Evolutionary conservation across 257 asterid genomes (phyloP), one percentile per base, ranked within the genome.

Genomic region (Gentiana macrophylla): DNA sequence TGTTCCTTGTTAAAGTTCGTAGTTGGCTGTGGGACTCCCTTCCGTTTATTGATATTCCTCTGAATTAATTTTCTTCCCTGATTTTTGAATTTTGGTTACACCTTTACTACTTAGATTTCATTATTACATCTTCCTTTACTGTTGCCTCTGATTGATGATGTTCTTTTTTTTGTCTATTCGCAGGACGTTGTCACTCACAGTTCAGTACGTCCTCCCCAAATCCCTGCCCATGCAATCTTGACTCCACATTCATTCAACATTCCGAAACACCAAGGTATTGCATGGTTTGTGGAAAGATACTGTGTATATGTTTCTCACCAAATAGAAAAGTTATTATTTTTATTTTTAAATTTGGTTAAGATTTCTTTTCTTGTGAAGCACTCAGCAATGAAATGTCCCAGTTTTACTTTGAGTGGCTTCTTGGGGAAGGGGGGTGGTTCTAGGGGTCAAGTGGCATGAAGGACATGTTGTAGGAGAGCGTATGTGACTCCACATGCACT

Each of bases 191-290:
- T 62, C 57, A 8, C 61, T 47, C 93, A 75, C 74, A 67, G 54
- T 75, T 71, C 75, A n/a, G 70, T 75, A 11, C 88, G 79, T 64
- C 74, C 76, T 66, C 72, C 94, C 67, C 77, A 89, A 63, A 74
- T 72, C 63, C 60, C 84, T 58, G 13, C 84, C 50, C 78, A 77
- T 48, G 83, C 95, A 65, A 38, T 50, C 35, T 55, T 83, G 46
- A 63, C 74, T 62, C 84, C 81, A 45, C 79, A 77, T 68, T 87
- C 73, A 61, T 35, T 69, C 67, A 76, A 76, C 73, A 71, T 71
- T 63, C 72, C 82, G 52, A 85, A 88, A 79, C 81, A 79, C 76
- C 97, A 80, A 85, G 95, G 97, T 88, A 75, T 24, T 65, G 10
- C 32, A 32, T 35, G 37, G 57, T 32, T 50, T 1, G 4, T 8